These are phyloP conservation scores for Backusella tarrabulga DNA, from an alignment of 192 early-diverging fungal genomes.

Conservation along the genomic window DNA sequence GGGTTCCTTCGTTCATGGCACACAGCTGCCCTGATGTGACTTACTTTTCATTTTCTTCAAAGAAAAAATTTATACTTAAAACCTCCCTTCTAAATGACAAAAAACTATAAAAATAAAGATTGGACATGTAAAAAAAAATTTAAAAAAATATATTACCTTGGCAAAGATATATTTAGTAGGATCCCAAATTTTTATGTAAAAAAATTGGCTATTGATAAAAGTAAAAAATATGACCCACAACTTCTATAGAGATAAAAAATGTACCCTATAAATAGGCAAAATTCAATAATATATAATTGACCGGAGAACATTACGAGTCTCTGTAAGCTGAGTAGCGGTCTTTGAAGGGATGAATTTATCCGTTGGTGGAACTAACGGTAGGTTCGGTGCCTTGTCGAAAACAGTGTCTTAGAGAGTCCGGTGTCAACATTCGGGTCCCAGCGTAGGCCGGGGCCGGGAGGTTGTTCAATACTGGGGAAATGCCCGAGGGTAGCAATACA, in stretches of 20 bases:
- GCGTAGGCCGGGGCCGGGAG: slow-evolving; percentile 32
- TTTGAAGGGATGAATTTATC: slow-evolving; percentile 32
- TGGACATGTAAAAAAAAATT: background rate
- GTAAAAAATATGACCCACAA: background rate
- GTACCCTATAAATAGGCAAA: background rate
- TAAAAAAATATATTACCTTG: background rate
- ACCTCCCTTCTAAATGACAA: background rate
- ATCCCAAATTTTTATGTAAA: background rate
- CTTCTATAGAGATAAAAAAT: background rate
- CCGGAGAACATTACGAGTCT: slow-evolving; percentile 19
- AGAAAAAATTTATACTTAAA: too few species aligned
- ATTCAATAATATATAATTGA: background rate
- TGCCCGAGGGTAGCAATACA: slow-evolving; percentile 48
- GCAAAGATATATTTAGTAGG: background rate
- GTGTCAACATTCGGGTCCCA: slow-evolving; percentile 39
- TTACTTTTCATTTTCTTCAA: background rate
- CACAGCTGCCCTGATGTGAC: too few species aligned
- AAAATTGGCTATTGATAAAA: background rate
- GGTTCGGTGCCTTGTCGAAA: slow-evolving; percentile 30
- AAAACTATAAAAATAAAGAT: background rate
- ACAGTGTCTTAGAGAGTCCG: slow-evolving; percentile 42
- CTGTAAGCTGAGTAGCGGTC: slow-evolving; percentile 30
- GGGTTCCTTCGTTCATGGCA: too few species aligned
- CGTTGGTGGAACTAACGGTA: slow-evolving; percentile 24
- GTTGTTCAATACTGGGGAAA: slow-evolving; percentile 39